phyloP scores from a whole-genome alignment of 306 rosid genomes.

The Ziziphus jujuba region DNA sequence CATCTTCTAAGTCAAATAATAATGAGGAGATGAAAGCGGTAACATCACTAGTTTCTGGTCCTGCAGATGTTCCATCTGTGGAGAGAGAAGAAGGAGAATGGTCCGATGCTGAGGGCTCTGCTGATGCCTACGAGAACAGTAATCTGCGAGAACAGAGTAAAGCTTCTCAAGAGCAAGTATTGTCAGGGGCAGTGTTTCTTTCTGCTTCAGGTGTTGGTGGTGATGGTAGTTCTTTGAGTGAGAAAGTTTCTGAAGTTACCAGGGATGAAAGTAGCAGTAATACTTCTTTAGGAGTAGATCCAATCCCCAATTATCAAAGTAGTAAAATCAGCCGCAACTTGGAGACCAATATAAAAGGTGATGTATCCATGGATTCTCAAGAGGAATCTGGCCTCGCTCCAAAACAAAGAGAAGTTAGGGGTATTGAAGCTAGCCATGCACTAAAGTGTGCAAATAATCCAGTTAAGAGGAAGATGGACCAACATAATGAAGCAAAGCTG shows the following conservation, averaged over 20 bases:
- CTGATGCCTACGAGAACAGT: slow-evolving; percentile 48
- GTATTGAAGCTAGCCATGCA: slow-evolving; percentile 82
- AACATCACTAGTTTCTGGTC: slow-evolving; percentile 32
- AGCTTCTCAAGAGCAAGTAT: slow-evolving; percentile 44
- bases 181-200: slow-evolving; percentile 35
- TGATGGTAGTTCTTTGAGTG: slow-evolving; percentile 44
- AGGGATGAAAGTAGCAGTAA: slow-evolving; percentile 45
- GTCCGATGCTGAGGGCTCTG: slow-evolving; percentile 84
- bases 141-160: slow-evolving; percentile 45
- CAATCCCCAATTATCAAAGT: slow-evolving; percentile 47
- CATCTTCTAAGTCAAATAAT: slow-evolving; percentile 36
- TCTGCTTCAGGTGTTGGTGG: slow-evolving; percentile 36
- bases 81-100: slow-evolving; percentile 99
- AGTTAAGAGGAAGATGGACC: slow-evolving; percentile 85
- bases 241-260: slow-evolving; percentile 41
- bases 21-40: slow-evolving; percentile 44
- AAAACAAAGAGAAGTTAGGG: slow-evolving; percentile 81
- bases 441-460: slow-evolving; percentile 73
- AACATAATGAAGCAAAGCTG: slow-evolving; percentile 77
- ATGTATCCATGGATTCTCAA: slow-evolving; percentile 51
- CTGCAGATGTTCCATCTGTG: slow-evolving; percentile 37
- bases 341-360: slow-evolving; percentile 60
- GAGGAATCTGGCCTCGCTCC: slow-evolving; percentile 57
- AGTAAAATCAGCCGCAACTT: slow-evolving; percentile 45
- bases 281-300: slow-evolving; percentile 49